phyloP scores from a whole-genome alignment of 257 asterid genomes.

The Handroanthus guayacan region DNA sequence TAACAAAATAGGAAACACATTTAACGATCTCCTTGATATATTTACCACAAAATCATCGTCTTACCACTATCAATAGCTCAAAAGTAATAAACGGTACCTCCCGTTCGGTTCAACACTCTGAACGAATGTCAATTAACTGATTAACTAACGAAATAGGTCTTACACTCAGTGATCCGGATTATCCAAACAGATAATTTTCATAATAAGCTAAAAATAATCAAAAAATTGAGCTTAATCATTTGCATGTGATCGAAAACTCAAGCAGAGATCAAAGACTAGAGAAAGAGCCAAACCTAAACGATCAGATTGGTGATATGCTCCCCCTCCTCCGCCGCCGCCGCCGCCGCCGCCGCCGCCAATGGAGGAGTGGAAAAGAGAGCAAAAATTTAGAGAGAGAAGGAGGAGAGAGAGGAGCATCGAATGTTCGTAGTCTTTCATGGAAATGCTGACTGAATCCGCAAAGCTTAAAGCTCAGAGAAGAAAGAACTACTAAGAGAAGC shows the following conservation, averaged over 20 bases:
- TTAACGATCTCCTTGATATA: neutral
- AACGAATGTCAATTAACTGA: constrained; percentile 7
- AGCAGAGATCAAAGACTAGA: neutral
- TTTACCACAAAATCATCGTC: neutral
- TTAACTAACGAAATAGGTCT: neutral
- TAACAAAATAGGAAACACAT: neutral
- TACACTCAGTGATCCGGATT: neutral
- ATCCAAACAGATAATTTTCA: neutral
- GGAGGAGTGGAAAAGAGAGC: constrained; percentile 46
- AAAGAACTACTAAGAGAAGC: neutral
- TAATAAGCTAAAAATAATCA: neutral
- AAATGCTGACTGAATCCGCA: constrained; percentile 30
- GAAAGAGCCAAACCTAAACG: constrained; percentile 48
- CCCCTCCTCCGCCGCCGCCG: constrained; percentile 25
- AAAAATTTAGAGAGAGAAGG: constrained; percentile 48
- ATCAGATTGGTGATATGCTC: constrained; percentile 24
- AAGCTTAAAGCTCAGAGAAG: neutral
- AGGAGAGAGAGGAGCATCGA: constrained; percentile 47
- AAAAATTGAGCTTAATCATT: constrained; percentile 5
- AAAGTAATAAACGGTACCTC: constrained; percentile 6
- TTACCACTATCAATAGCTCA: constrained; percentile 10
- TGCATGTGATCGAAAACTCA: neutral
- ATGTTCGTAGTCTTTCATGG: constrained; percentile 29
- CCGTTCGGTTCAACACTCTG: neutral
- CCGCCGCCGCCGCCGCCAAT: constrained; percentile 46